phyloP scores from a whole-genome alignment of 768 basidiomycete species.

The Boletellus ananas region DNA sequence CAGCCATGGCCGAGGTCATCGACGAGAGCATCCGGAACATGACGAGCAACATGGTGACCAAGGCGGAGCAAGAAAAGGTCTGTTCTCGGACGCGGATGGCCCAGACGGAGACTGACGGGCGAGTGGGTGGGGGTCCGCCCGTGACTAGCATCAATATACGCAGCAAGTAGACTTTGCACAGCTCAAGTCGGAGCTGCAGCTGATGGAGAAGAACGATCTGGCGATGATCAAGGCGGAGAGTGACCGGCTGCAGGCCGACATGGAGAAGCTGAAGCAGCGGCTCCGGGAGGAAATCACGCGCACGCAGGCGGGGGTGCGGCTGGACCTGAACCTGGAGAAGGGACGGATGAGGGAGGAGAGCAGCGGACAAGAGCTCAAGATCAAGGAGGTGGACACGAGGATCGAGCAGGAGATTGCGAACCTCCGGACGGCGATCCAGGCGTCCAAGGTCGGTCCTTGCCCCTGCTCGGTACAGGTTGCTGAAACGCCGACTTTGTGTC shows the following conservation, averaged over 20 bases:
- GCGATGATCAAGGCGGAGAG: conserved; percentile 95
- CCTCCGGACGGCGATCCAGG: conserved; percentile 77
- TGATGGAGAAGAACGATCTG: conserved; percentile 96
- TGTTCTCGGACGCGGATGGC: conserved; percentile 11
- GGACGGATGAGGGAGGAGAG: conserved; percentile 93
- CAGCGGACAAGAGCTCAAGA: conserved; percentile 88
- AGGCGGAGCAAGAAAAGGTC: conserved; percentile 95
- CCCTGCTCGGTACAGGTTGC: not conserved
- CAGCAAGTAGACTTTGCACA: conserved; percentile 97
- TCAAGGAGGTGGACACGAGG: conserved; percentile 95
- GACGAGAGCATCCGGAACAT: conserved; percentile 96
- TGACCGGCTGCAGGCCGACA: conserved; percentile 85
- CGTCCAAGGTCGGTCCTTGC: conserved; percentile 58
- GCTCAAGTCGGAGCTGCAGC: conserved; percentile 91
- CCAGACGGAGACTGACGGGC: conserved; percentile 4
- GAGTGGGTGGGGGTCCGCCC: not conserved
- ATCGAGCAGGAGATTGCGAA: conserved; percentile 96
- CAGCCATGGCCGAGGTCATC: conserved; percentile 93
- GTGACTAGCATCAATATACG: conserved; percentile 76
- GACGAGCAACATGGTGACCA: conserved; percentile 94
- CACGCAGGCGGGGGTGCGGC: conserved; percentile 88
- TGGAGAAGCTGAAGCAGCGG: conserved; percentile 93
- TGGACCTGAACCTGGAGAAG: conserved; percentile 96
- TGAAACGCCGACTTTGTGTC: not conserved
- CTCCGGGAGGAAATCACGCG: conserved; percentile 87